phyloP scores from a whole-genome alignment of 371 early-diverging fungal species.

The Fennellomyces sp. region DNA sequence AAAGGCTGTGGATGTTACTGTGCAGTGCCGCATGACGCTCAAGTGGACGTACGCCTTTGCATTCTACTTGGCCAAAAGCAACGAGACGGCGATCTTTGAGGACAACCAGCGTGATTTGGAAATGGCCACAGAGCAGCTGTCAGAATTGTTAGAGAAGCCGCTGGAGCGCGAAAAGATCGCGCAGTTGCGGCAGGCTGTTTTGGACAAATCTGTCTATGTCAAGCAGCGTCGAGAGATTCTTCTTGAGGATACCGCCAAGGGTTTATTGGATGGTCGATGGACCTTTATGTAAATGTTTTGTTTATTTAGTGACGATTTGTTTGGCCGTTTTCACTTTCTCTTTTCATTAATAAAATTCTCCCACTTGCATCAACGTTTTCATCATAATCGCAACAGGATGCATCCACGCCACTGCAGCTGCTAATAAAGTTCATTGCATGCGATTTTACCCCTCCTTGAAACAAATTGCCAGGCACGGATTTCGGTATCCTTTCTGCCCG shows the following conservation, averaged over 20 bases:
- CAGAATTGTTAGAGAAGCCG: slow-evolving; percentile 86
- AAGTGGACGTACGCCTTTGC: slow-evolving; percentile 98
- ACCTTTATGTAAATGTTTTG: slow-evolving; percentile 33
- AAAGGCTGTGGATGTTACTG: slow-evolving; percentile 89
- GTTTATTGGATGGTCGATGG: slow-evolving; percentile 80
- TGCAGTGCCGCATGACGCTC: slow-evolving; percentile 85
- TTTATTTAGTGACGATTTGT: no score
- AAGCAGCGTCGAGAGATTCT: slow-evolving; percentile 73
- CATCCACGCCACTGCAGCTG: no score
- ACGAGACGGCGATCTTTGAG: slow-evolving; percentile 92
- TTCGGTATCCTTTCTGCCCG: background rate
- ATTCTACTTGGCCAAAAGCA: slow-evolving; percentile 86
- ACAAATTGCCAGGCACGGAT: no score
- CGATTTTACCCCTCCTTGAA: no score
- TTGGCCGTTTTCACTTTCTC: background rate
- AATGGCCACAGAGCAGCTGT: slow-evolving; percentile 92
- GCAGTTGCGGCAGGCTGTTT: slow-evolving; percentile 73
- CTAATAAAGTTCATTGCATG: no score
- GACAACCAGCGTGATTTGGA: slow-evolving; percentile 96
- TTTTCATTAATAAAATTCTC: background rate
- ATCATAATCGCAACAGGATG: no score
- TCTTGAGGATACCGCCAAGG: slow-evolving; percentile 79
- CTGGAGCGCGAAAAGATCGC: slow-evolving; percentile 75
- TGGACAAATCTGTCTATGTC: slow-evolving; percentile 87
- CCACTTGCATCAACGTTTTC: background rate